Conservation (phyloP, 2,329 filamentous ascomycete species). For the Penicillium digitatum region DNA sequence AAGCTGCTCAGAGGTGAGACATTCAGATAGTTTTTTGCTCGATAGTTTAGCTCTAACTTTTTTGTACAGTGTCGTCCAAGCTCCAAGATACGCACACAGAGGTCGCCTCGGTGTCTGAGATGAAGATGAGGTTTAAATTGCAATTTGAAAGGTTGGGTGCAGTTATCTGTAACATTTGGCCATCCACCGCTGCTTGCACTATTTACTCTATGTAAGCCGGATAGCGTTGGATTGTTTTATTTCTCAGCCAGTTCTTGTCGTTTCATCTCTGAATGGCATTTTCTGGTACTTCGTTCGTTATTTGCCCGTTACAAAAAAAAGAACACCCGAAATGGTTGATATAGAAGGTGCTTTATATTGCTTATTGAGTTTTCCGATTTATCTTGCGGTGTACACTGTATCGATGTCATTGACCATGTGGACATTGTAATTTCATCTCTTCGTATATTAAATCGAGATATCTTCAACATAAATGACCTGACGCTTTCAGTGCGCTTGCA, state of each 20-base stretch:
- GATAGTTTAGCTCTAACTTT: not conserved
- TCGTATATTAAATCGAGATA: not conserved
- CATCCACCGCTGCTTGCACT: slow-evolving; percentile 13
- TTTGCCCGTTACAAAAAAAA: slow-evolving; percentile 16
- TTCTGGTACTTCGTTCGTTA: slow-evolving; percentile 18
- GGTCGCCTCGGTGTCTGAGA: slow-evolving; percentile 25
- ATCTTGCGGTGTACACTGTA: not conserved
- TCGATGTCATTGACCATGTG: not conserved
- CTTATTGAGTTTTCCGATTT: not conserved
- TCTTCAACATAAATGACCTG: not conserved
- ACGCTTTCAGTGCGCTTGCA: not conserved
- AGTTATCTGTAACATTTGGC: slow-evolving; percentile 22
- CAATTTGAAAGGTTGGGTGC: slow-evolving; percentile 30
- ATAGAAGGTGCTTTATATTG: slow-evolving; percentile 3
- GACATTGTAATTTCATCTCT: not conserved
- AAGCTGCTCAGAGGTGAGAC: slow-evolving; percentile 40
- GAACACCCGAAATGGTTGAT: slow-evolving; percentile 10
- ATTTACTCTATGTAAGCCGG: slow-evolving; percentile 12
- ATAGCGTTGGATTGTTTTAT: slow-evolving; percentile 9
- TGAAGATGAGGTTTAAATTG: slow-evolving; percentile 28
- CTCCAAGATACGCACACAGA: slow-evolving; percentile 37
- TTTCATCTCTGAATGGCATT: slow-evolving; percentile 11
- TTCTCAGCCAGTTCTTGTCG: slow-evolving; percentile 15
- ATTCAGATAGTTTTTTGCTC: not conserved
- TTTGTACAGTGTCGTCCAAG: slow-evolving; percentile 42